Evolutionary conservation across 768 basidiomycete species (phyloP), one percentile per base, ranked within the genome.

Genomic region (Boletales sp.): DNA sequence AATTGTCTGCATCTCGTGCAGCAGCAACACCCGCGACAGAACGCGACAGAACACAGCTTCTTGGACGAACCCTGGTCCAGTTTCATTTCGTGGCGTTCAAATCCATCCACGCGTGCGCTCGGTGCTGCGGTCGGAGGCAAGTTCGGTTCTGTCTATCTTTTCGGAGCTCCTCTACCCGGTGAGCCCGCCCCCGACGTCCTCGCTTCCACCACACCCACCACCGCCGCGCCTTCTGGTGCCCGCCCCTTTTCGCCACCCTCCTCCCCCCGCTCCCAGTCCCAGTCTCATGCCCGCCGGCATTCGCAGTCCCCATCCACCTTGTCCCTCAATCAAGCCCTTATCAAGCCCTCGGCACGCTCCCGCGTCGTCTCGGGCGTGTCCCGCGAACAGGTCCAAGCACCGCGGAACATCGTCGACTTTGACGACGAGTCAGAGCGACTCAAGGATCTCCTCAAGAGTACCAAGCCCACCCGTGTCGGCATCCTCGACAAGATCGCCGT

Each of bases 341-440:
- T 86, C 61, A 72, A 72, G 34, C 66, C 83, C 11, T 68, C 77
- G n/a, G 68, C 76, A 24, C 78, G 82, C 44, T 77, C 86, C 15
- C 75, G 79, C 6, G 77, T 85, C 6, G 85, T 88, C 1, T 86
- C 88, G n/a, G 84, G 82, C 11, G 69, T 92, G 5, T 87, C 81
- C 8, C 72, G 72, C 9, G 85, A 88, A 52, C 78, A 79, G 51
- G 87, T 80, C 0, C 86, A 90, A 63, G 90, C 89, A 0, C 82
- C 87, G 0, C 88, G 80, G 68, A 88, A 82, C 56, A 84, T 79
- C 59, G 84, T 90, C 2, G 90, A 92, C 61, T 89, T 83, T 49
- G 90, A 91, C 3, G 86, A 90, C 39, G 90, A 92, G 60, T 75
- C 84, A 2, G 84, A 83, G 47, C 84, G 82, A 56, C 72, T 92